These are phyloP conservation scores for Penicillium sp. DNA, from an alignment of 2,329 filamentous ascomycete species.

Conservation along the genomic window DNA sequence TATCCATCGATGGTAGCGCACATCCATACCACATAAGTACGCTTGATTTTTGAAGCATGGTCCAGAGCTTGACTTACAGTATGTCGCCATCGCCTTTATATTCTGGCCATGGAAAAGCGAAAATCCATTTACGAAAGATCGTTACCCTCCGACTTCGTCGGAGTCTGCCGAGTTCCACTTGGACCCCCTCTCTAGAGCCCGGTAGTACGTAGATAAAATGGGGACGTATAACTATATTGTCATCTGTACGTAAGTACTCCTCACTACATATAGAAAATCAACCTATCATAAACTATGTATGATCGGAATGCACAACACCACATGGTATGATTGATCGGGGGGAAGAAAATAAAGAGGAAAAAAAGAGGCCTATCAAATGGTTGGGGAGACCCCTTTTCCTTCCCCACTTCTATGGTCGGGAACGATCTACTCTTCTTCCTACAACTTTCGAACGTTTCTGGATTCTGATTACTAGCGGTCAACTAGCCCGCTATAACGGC, in stretches of 20 bases:
- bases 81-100: neutral
- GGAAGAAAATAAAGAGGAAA: neutral
- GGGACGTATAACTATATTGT: neutral
- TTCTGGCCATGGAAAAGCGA: neutral
- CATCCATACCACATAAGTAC: neutral
- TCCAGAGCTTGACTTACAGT: neutral
- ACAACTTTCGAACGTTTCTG: neutral
- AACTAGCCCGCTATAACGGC: slow-evolving; percentile 5
- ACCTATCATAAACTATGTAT: neutral
- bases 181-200: neutral
- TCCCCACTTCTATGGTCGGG: slow-evolving; percentile 12
- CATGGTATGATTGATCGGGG: neutral
- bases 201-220: neutral
- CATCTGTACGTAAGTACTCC: no score
- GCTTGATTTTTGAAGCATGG: neutral
- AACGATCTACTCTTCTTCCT: slow-evolving; percentile 6
- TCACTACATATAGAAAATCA: neutral
- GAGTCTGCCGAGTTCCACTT: slow-evolving; percentile 1
- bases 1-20: neutral
- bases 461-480: slow-evolving; percentile 9
- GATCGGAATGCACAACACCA: neutral
- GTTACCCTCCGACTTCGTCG: neutral
- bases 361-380: neutral
- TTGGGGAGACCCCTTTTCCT: neutral
- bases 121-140: neutral